A percentile compares a stretch with the other conserved stretches of the same genome.
Evolutionary conservation across 2,329 filamentous ascomycete genomes (phyloP).

Genomic region (Fusarium scirpi): DNA sequence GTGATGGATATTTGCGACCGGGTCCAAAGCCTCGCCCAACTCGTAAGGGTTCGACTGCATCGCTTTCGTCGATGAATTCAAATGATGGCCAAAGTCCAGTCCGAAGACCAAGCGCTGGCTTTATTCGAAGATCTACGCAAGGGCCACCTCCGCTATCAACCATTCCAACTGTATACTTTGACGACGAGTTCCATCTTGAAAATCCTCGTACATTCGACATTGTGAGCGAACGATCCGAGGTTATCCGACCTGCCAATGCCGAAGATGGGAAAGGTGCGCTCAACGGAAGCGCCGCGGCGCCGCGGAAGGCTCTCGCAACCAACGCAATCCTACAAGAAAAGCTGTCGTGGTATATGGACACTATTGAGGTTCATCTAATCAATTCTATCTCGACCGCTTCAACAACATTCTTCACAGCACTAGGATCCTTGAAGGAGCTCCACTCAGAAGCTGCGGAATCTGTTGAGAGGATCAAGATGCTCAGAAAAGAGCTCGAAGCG

Average conservation of each 20-base stretch:
- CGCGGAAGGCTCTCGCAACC: conserved; percentile 89
- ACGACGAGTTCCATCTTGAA: conserved; percentile 93
- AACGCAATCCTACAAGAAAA: conserved; percentile 99
- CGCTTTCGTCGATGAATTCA: conserved; percentile 63
- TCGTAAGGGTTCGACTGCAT: conserved; percentile 56
- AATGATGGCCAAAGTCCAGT: conserved; percentile 59
- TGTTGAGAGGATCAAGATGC: conserved; percentile 83
- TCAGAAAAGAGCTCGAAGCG: conserved; percentile 82
- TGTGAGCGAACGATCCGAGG: conserved; percentile 94
- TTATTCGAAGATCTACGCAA: conserved; percentile 71
- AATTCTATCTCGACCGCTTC: conserved; percentile 96
- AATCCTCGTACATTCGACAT: conserved; percentile 97
- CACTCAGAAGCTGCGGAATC: conserved; percentile 94
- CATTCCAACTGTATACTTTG: conserved; percentile 93
- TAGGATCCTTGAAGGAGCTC: conserved; percentile 89
- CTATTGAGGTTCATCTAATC: conserved; percentile 96
- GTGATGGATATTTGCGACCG: conserved; percentile 63
- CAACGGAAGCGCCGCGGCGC: conserved; percentile 68
- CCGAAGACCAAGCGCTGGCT: conserved; percentile 61
- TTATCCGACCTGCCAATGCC: conserved; percentile 77
- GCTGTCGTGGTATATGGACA: conserved; percentile 99
- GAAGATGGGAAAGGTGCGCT: conserved; percentile 66
- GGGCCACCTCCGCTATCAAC: conserved; percentile 89
- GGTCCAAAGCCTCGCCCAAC: conserved; percentile 45
- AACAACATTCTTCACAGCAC: conserved; percentile 93